Base-by-base conservation (phyloP, 2,329 filamentous ascomycete species). In the Pyricularia pennisetigena region DNA sequence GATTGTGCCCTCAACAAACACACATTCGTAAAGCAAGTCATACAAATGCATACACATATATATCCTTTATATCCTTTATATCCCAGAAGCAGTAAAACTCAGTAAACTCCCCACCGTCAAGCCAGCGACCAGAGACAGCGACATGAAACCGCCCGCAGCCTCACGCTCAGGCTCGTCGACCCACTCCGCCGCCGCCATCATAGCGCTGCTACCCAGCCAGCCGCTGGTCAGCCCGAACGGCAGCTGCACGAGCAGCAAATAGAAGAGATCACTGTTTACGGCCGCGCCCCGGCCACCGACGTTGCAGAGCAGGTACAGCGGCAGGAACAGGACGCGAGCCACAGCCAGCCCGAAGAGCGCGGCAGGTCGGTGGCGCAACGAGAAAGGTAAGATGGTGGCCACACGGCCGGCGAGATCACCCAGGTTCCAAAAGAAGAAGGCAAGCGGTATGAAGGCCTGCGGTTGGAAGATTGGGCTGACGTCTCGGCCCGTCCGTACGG, bases 131-230 rank as follows among this genome's bases (percentile, higher is more conserved):
- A 98, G 85, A 77, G 90, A 93, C 71, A 97, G 78, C 3, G 91
- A 90, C 95, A 99, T 98, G 77, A 98, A 98, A 0, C 91, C 93
- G 64, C 94, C 95, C 0, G 93, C 89, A 6, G 93, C 94, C 80
- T 97, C 93, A 41, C 91, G 84, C 81, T 99, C 94, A 10, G 89
- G 88, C 1, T 90, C 86, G 4, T 90, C 89, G 0, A 98, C 94
- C 86, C 89, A 94, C 72, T 91, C 88, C 0, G 86, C 87, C 0
- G 93, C 90, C 0, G 90, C 90, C 87, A 98, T 97, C 94, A 99
- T 98, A 77, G 91, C 93, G 72, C 86, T 90, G 68, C 91, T 92
- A 32, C 91, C 90, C 16, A 99, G 78, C 83, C 91, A 98, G 1
- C 95, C 95, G 75, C 94, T 98, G 10, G 88, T 91, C 54, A 93